Percentiles rank a stretch among this genome's conserved stretches.
Conservation (phyloP, 2,329 filamentous ascomycete species). For the Teratosphaeria nubilosa region DNA sequence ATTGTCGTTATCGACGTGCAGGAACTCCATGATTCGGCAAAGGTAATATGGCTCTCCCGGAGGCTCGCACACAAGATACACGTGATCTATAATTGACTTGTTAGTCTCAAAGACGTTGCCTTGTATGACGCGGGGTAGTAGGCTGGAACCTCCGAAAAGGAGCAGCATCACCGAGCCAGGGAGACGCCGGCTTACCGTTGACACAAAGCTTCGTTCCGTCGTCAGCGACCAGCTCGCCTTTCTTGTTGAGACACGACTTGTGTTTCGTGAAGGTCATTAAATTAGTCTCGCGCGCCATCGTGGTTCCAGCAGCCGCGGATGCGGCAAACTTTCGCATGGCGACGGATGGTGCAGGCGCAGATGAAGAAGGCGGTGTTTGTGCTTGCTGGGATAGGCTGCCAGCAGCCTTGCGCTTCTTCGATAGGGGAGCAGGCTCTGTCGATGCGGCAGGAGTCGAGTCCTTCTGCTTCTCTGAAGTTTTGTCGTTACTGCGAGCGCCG, state of each 20-base stretch:
- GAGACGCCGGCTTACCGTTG: conserved; percentile 59
- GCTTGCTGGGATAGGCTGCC: conserved; percentile 22
- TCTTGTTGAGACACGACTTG: conserved; percentile 53
- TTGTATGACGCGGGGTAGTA: conserved; percentile 9
- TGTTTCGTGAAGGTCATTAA: conserved; percentile 78
- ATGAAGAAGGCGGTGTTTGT: conserved; percentile 14
- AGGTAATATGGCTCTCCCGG: conserved; percentile 97
- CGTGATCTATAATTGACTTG: conserved; percentile 50
- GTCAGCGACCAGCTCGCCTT: conserved; percentile 75
- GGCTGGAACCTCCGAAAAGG: conserved; percentile 6
- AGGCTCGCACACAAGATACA: conserved; percentile 94
- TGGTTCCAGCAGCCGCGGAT: conserved; percentile 29
- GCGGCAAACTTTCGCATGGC: conserved; percentile 19
- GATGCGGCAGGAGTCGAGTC: conserved; percentile 42
- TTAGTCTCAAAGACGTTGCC: conserved; percentile 9
- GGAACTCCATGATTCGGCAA: conserved; percentile 95
- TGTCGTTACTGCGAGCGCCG: neutral
- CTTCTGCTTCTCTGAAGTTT: conserved; percentile 6
- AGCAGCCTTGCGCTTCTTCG: conserved; percentile 81
- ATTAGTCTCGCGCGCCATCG: conserved; percentile 56
- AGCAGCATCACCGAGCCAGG: neutral
- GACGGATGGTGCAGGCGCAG: conserved; percentile 13
- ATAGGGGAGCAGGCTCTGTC: conserved; percentile 46
- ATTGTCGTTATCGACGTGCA: conserved; percentile 66
- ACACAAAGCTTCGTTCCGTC: conserved; percentile 74